A percentile compares a stretch with the other conserved stretches of the same genome.
phyloP scores from a whole-genome alignment of 768 basidiomycete species.

The Mrakia hoshinonis region DNA sequence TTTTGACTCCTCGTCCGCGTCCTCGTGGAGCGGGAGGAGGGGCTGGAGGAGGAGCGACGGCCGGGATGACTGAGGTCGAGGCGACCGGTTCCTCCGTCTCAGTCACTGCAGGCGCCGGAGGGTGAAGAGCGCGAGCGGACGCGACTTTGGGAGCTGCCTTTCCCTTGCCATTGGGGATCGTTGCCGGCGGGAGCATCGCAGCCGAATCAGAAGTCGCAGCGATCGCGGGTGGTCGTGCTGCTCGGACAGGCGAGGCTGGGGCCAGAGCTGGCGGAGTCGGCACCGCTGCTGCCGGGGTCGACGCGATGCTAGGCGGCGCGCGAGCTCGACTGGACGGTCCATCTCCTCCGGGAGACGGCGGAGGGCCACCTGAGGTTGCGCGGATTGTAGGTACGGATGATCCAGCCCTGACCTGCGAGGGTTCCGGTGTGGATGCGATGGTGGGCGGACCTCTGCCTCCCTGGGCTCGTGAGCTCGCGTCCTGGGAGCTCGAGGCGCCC shows the following conservation, averaged over 20 bases:
- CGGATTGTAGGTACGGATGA: neutral
- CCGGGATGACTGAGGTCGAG: neutral
- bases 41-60: neutral
- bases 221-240: neutral
- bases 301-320: neutral
- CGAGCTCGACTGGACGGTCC: neutral
- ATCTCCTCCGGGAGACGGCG: neutral
- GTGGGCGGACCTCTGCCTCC: neutral
- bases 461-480: neutral
- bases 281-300: neutral
- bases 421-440: neutral
- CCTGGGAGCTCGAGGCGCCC: neutral
- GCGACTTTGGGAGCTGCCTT: neutral
- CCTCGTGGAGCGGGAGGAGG: neutral
- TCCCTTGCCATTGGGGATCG: too few relatives aligned
- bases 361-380: neutral
- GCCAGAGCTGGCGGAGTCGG: neutral
- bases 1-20: neutral
- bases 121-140: neutral
- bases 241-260: slow-evolving; percentile 2
- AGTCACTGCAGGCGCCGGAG: neutral
- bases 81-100: neutral
- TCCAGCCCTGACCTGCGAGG: neutral
- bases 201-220: neutral
- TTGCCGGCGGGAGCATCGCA: neutral